These are phyloP conservation scores for Myriosclerotinia duriaeana DNA, from an alignment of 2,329 filamentous ascomycete species.

Conservation along the genomic window DNA sequence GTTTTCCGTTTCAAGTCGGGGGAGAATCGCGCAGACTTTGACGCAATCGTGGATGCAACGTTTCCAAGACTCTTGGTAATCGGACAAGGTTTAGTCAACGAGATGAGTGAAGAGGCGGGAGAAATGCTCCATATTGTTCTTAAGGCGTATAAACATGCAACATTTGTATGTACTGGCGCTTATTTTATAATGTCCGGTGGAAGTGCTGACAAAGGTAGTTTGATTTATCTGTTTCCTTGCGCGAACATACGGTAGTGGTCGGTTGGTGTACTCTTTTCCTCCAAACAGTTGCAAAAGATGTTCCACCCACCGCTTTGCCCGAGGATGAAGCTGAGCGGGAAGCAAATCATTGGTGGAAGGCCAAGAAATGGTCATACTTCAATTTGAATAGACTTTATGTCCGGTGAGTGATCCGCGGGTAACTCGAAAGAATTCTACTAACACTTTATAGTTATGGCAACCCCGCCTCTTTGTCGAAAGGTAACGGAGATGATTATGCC, in stretches of 20 bases:
- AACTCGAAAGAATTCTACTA: constrained; percentile 16
- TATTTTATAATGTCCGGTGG: constrained; percentile 22
- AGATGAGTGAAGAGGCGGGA: constrained; percentile 89
- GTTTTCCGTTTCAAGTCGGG: constrained; percentile 90
- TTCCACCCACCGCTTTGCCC: constrained; percentile 74
- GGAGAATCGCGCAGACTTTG: constrained; percentile 81
- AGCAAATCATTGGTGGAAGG: constrained; percentile 98
- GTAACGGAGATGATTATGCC: constrained; percentile 72
- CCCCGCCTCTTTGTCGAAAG: constrained; percentile 69
- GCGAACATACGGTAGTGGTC: constrained; percentile 79
- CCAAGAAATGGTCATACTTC: constrained; percentile 99
- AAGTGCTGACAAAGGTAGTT: constrained; percentile 58
- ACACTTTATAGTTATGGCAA: constrained; percentile 74
- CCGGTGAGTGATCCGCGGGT: constrained; percentile 55
- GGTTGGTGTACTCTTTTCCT: constrained; percentile 97
- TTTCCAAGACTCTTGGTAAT: constrained; percentile 87
- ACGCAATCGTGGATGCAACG: constrained; percentile 87
- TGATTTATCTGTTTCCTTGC: constrained; percentile 76
- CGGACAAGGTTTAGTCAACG: constrained; percentile 83
- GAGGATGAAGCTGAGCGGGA: constrained; percentile 84
- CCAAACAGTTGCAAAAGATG: constrained; percentile 80
- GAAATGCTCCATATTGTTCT: constrained; percentile 95
- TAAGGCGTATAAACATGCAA: constrained; percentile 97
- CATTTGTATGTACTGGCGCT: constrained; percentile 67
- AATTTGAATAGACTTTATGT: constrained; percentile 96